Evolutionary conservation across 345 rosid genomes (phyloP).

Genomic region (Acer saccharum): DNA sequence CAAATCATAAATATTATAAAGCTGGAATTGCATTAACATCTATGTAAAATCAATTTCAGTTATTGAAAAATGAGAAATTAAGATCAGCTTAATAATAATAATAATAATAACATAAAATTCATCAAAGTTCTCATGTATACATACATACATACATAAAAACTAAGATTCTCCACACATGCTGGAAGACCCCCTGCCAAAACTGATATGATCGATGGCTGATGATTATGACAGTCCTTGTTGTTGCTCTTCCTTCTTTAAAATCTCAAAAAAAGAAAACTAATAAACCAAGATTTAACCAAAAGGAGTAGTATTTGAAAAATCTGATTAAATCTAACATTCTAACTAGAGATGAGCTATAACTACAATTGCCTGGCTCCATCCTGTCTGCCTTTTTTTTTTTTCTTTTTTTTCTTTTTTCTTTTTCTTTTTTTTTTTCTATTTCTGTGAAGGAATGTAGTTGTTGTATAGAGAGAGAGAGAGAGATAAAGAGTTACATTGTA

Average conservation of each 20-base stretch:
- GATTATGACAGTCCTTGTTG: slow-evolving; percentile 7
- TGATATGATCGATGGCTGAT: slow-evolving; percentile 1
- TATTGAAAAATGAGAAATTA: slow-evolving; percentile 8
- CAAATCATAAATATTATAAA: background rate
- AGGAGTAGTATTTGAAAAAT: slow-evolving; percentile 12
- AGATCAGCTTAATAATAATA: slow-evolving; percentile 10
- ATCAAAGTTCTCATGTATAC: slow-evolving; percentile 11
- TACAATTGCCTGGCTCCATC: slow-evolving; percentile 69
- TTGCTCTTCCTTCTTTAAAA: slow-evolving; percentile 15
- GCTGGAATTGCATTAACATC: background rate
- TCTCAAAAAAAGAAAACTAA: background rate
- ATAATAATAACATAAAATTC: slow-evolving; percentile 13
- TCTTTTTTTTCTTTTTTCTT: slow-evolving; percentile 17
- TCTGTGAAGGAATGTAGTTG: slow-evolving; percentile 28
- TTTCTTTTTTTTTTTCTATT: slow-evolving; percentile 15
- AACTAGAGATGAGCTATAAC: slow-evolving; percentile 15
- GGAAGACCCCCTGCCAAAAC: background rate
- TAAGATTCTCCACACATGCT: slow-evolving; percentile 21
- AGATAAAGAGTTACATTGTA: slow-evolving; percentile 13
- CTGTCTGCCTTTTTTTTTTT: slow-evolving; percentile 54
- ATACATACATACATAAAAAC: slow-evolving; percentile 4
- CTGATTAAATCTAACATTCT: slow-evolving; percentile 9
- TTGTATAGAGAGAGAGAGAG: background rate
- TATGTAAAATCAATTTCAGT: background rate
- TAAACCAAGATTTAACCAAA: slow-evolving; percentile 8